Evolutionary conservation across 768 basidiomycete species (phyloP).

Genomic region (Hydnum rufescens): DNA sequence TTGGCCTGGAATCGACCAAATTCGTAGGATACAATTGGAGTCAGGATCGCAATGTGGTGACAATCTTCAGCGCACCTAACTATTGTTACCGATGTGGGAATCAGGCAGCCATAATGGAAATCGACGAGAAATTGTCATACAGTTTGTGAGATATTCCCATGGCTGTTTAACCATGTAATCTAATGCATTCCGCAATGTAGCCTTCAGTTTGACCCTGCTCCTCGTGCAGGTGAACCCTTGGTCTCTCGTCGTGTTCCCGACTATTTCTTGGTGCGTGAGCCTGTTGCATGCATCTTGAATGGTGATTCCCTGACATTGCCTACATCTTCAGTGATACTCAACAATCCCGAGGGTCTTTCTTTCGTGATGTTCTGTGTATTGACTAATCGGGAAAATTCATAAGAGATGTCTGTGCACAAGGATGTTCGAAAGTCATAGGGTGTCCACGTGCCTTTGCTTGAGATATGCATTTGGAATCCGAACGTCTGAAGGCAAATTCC

Average conservation of each 20-base stretch:
- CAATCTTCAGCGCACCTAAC: conserved; percentile 98
- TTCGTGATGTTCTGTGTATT: too few relatives aligned
- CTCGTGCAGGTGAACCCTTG: conserved; percentile 93
- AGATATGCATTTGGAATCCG: too few relatives aligned
- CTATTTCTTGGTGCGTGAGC: conserved; percentile 62
- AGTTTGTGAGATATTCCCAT: conserved; percentile 43
- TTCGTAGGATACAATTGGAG: conserved; percentile 79
- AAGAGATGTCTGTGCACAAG: too few relatives aligned
- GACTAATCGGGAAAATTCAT: too few relatives aligned
- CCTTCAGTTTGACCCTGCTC: conserved; percentile 99
- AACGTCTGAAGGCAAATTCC: too few relatives aligned
- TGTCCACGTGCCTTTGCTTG: too few relatives aligned
- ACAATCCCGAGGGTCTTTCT: too few relatives aligned
- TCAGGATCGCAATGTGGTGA: conserved; percentile 97
- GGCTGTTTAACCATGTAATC: not conserved
- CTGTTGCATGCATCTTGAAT: not conserved
- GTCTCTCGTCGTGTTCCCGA: conserved; percentile 90
- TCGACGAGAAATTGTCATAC: conserved; percentile 93
- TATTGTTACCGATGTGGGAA: conserved; percentile 99
- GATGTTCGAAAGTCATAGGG: too few relatives aligned
- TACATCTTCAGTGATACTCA: too few relatives aligned
- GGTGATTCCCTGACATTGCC: too few relatives aligned
- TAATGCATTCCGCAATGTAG: conserved; percentile 22
- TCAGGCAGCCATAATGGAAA: conserved; percentile 99
- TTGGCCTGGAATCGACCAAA: not conserved